Percentiles rank a stretch among this genome's conserved stretches.
Conservation (phyloP, 495 filamentous ascomycete species). For the Neurospora sublineolata region DNA sequence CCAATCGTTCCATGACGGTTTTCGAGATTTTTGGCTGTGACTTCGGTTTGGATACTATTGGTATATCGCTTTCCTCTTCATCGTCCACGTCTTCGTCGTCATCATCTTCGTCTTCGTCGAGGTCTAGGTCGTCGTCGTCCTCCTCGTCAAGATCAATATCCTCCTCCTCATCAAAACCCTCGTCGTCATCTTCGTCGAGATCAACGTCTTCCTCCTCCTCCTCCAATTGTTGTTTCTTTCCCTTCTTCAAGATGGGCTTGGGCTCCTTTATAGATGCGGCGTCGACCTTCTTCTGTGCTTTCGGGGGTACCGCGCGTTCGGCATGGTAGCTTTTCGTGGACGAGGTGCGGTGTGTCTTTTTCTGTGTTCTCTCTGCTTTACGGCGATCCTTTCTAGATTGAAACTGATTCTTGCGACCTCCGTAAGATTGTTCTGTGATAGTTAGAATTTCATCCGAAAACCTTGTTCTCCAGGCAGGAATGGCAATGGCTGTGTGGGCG, state of each 20-base stretch:
- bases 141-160: slow-evolving; percentile 15
- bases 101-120: slow-evolving; percentile 18
- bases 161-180: slow-evolving; percentile 12
- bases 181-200: slow-evolving; percentile 11
- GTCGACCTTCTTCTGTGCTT: neutral
- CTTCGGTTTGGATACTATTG: slow-evolving; percentile 8
- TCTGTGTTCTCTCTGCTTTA: slow-evolving; percentile 36
- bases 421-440: neutral
- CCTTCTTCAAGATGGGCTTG: slow-evolving; percentile 11
- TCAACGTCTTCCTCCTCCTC: slow-evolving; percentile 7
- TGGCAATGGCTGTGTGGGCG: neutral
- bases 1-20: slow-evolving; percentile 51
- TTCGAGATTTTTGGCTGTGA: slow-evolving; percentile 36
- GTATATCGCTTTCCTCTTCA: slow-evolving; percentile 23
- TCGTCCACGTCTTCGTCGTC: slow-evolving; percentile 20
- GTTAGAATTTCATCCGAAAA: neutral
- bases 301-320: slow-evolving; percentile 5
- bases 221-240: slow-evolving; percentile 2
- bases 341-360: slow-evolving; percentile 17
- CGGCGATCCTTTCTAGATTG: slow-evolving; percentile 37
- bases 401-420: neutral
- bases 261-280: neutral
- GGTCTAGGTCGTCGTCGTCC: slow-evolving; percentile 15
- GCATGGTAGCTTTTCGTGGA: slow-evolving; percentile 2
- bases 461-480: neutral